phyloP scores from a whole-genome alignment of 1,284 basidiomycete species.

The Polyporus tsugae region DNA sequence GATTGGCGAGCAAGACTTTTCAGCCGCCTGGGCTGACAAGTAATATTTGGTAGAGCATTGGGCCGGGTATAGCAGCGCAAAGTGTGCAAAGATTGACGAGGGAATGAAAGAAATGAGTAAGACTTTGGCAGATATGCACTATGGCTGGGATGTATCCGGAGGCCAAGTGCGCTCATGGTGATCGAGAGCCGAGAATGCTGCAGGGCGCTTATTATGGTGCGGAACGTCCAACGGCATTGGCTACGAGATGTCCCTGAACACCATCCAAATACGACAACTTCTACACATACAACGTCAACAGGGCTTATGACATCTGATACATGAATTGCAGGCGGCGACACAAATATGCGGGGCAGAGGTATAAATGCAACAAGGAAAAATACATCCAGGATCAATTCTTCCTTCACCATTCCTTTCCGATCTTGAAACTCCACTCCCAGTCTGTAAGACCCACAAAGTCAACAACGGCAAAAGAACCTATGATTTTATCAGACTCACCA shows the following conservation, averaged over 20 bases:
- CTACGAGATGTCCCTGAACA: not conserved
- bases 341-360: slow-evolving; percentile 32
- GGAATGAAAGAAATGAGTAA: not conserved
- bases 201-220: slow-evolving; percentile 9
- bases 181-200: not conserved
- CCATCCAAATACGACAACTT: not conserved
- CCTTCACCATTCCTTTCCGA: slow-evolving; percentile 81
- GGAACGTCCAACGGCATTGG: no score
- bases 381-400: slow-evolving; percentile 23
- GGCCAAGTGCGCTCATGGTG: slow-evolving; percentile 25
- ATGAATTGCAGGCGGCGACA: slow-evolving; percentile 27
- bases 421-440: slow-evolving; percentile 85
- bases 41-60: not conserved
- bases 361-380: slow-evolving; percentile 34
- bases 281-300: not conserved
- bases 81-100: slow-evolving; percentile 10
- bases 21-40: slow-evolving; percentile 13
- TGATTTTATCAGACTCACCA: slow-evolving; percentile 54
- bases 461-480: not conserved
- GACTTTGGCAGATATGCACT: not conserved
- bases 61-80: slow-evolving; percentile 18
- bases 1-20: slow-evolving; percentile 15
- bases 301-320: slow-evolving; percentile 26
- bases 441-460: slow-evolving; percentile 51
- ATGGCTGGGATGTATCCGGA: slow-evolving; percentile 11